A percentile compares a stretch with the other conserved stretches of the same genome.
Evolutionary conservation across 1,284 basidiomycete species (phyloP).

Genomic region (Tranzscheliella williamsii): DNA sequence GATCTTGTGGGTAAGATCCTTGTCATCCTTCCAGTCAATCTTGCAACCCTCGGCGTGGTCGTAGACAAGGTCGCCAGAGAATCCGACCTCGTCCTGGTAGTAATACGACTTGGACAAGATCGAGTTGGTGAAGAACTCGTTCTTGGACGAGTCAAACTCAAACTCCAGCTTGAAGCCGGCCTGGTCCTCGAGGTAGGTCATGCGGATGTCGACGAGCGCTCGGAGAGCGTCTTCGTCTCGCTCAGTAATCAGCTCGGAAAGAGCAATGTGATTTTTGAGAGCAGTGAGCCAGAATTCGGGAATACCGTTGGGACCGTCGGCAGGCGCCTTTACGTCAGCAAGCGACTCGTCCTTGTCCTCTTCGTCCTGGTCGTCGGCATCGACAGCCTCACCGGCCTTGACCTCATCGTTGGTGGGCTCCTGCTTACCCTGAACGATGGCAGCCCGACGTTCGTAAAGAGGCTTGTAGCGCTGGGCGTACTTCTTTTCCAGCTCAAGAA

Average conservation of each 20-base stretch:
- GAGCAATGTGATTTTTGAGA: constrained; percentile 83
- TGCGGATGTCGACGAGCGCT: constrained; percentile 71
- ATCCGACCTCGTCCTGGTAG: constrained; percentile 88
- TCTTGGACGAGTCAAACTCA: constrained; percentile 69
- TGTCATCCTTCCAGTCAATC: constrained; percentile 97
- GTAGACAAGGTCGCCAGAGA: constrained; percentile 92
- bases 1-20: constrained; percentile 93
- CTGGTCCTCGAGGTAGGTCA: constrained; percentile 72
- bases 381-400: constrained; percentile 72
- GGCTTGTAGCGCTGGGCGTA: constrained; percentile 84
- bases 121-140: constrained; percentile 85
- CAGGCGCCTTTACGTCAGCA: constrained; percentile 62
- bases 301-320: constrained; percentile 68
- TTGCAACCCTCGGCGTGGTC: constrained; percentile 86
- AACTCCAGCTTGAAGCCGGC: constrained; percentile 91
- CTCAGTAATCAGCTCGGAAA: constrained; percentile 89
- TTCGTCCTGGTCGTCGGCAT: constrained; percentile 67
- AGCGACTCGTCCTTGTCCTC: constrained; percentile 62
- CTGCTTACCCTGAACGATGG: constrained; percentile 77
- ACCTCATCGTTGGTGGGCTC: constrained; percentile 82
- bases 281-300: constrained; percentile 98
- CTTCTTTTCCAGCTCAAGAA: constrained; percentile 96
- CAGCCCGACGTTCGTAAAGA: constrained; percentile 81
- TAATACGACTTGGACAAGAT: constrained; percentile 90
- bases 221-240: constrained; percentile 77